A percentile compares a stretch with the other conserved stretches of the same genome.
Evolutionary conservation across 2,329 filamentous ascomycete species (phyloP).

Genomic region (Penicillium psychrosexuale): DNA sequence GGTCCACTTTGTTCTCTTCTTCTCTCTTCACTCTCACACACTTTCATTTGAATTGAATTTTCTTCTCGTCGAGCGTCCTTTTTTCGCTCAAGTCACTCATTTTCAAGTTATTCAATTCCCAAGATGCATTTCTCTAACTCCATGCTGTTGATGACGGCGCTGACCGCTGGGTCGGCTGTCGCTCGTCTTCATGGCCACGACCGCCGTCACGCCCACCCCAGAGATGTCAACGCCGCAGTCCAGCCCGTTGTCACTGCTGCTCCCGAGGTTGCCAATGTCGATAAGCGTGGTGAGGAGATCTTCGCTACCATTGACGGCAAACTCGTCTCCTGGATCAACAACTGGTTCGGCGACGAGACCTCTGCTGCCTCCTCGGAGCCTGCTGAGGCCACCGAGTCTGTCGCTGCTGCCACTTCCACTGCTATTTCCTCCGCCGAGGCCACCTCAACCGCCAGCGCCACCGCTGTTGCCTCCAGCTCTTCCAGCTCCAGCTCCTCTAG

Average conservation of each 20-base stretch:
- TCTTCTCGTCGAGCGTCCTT: constrained; percentile 5
- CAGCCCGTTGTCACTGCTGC: constrained; percentile 2
- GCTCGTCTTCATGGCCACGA: constrained; percentile 40
- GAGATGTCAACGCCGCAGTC: constrained; percentile 7
- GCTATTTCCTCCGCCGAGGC: constrained; percentile 14
- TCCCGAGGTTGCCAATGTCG: background rate
- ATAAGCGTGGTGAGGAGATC: constrained; percentile 36
- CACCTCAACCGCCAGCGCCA: constrained; percentile 9
- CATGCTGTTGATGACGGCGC: constrained; percentile 34
- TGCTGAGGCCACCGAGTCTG: background rate
- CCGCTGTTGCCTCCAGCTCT: background rate
- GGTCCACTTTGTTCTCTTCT: constrained; percentile 10
- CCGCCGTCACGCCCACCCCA: constrained; percentile 35
- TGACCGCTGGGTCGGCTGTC: constrained; percentile 37
- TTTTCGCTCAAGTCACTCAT: constrained; percentile 21
- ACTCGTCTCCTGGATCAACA: constrained; percentile 36
- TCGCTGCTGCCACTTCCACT: constrained; percentile 16
- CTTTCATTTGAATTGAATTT: constrained; percentile 22
- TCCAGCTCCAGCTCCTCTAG: constrained; percentile 14
- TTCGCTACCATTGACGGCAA: constrained; percentile 35
- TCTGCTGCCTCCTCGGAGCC: constrained; percentile 12
- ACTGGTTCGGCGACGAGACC: constrained; percentile 29
- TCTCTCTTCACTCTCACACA: constrained; percentile 9
- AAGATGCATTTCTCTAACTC: constrained; percentile 42
- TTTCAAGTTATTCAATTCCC: constrained; percentile 15